Evolutionary conservation across 352 stramenopile genomes (phyloP).

Genomic region (Pythium folliculosum): DNA sequence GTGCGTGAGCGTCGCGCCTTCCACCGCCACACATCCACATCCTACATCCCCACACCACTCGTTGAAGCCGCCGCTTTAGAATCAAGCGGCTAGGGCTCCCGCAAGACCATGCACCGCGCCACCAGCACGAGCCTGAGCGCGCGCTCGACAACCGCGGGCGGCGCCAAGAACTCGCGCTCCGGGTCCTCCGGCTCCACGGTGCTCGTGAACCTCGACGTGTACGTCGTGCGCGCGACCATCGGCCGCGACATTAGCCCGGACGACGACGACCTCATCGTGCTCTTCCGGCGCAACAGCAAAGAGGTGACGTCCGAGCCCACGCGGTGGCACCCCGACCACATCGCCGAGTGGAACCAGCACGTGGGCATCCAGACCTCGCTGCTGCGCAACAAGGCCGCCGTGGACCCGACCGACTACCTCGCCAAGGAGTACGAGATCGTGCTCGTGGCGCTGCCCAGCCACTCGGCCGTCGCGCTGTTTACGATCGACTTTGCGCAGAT

Average conservation of each 20-base stretch:
- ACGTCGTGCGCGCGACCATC: slow-evolving; percentile 71
- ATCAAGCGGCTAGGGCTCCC: no score
- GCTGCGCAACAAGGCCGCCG: slow-evolving; percentile 46
- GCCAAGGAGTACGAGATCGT: slow-evolving; percentile 85
- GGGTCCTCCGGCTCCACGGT: slow-evolving; percentile 42
- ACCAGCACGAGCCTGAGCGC: slow-evolving; percentile 11
- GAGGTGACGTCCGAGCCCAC: slow-evolving; percentile 73
- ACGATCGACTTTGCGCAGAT: slow-evolving; percentile 72
- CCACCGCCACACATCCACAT: not conserved
- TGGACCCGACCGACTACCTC: slow-evolving; percentile 44
- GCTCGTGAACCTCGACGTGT: slow-evolving; percentile 74
- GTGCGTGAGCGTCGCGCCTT: not conserved
- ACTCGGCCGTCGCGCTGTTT: slow-evolving; percentile 80
- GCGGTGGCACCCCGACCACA: slow-evolving; percentile 65
- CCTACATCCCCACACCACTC: not conserved
- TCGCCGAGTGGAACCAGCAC: slow-evolving; percentile 79
- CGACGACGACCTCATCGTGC: slow-evolving; percentile 80
- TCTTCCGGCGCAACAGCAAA: slow-evolving; percentile 82
- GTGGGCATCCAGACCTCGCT: slow-evolving; percentile 78
- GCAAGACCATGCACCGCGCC: slow-evolving; percentile 17
- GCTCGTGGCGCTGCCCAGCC: slow-evolving; percentile 78
- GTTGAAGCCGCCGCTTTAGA: no score
- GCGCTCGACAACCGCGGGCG: slow-evolving; percentile 7
- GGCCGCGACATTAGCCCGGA: slow-evolving; percentile 67
- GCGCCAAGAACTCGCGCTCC: slow-evolving; percentile 26